phyloP scores from a whole-genome alignment of 257 asterid genomes.

The Perilla frutescens region DNA sequence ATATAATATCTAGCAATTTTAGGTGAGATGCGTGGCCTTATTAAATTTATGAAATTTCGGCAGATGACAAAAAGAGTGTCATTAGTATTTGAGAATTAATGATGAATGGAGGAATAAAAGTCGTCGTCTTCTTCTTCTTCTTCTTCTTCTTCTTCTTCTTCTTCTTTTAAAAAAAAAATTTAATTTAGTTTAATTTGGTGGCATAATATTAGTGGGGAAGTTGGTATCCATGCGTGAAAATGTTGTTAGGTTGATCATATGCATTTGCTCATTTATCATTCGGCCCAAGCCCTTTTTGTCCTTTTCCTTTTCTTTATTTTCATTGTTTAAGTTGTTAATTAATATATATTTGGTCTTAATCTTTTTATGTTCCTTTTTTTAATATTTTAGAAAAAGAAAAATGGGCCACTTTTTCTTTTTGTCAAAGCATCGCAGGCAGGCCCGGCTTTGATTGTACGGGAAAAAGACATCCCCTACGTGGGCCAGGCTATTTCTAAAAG shows the following conservation, averaged over 20 bases:
- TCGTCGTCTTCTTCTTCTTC: not conserved
- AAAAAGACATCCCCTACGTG: conserved; percentile 8
- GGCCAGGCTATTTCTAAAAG: conserved; percentile 20
- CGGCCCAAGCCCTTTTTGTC: conserved; percentile 38
- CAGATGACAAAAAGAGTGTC: conserved; percentile 36
- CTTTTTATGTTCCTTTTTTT: not conserved
- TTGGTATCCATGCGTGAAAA: conserved; percentile 49
- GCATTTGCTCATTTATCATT: conserved; percentile 29
- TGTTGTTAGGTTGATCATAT: conserved; percentile 33
- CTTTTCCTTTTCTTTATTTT: conserved; percentile 2
- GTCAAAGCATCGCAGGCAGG: conserved; percentile 37
- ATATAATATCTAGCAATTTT: not conserved
- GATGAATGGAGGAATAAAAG: conserved; percentile 17
- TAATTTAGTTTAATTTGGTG: not conserved
- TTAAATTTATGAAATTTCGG: conserved; percentile 17
- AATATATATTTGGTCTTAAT: not conserved
- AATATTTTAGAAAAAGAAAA: too few species aligned
- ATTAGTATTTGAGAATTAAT: conserved; percentile 34
- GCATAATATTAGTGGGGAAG: conserved; percentile 31
- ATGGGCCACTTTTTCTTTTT: conserved; percentile 39
- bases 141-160: not conserved
- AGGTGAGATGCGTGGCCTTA: not conserved
- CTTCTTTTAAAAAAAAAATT: too few species aligned
- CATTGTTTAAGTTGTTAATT: not conserved
- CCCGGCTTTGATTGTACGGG: conserved; percentile 32